phyloP scores from a whole-genome alignment of 2,329 filamentous ascomycete species.

The Aureobasidium sp. region DNA sequence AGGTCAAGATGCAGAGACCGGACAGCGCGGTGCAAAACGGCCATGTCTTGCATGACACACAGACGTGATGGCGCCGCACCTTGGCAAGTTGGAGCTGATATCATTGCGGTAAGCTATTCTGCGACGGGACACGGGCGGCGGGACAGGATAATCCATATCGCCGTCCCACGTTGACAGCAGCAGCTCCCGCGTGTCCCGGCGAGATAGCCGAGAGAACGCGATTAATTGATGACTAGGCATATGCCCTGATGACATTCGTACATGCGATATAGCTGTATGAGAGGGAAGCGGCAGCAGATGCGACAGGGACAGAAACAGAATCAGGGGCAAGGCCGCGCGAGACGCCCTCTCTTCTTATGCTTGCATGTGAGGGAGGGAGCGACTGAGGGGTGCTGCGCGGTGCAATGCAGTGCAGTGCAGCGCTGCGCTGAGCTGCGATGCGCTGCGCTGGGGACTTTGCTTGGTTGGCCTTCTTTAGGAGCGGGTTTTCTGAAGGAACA shows the following conservation, averaged over 20 bases:
- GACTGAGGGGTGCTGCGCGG: neutral
- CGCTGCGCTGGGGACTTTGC: neutral
- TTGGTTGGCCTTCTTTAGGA: neutral
- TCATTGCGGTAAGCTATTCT: constrained; percentile 4
- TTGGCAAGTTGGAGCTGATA: constrained; percentile 12
- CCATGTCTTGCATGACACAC: constrained; percentile 14
- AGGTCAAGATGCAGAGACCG: constrained; percentile 11
- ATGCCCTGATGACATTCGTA: neutral
- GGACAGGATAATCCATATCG: neutral
- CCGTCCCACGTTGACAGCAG: constrained; percentile 15
- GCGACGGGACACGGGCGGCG: neutral
- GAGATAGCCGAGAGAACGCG: neutral
- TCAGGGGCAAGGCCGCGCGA: neutral
- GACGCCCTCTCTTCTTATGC: neutral
- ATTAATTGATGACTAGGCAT: constrained; percentile 5
- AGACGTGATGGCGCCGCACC: constrained; percentile 13
- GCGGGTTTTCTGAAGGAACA: constrained; percentile 1
- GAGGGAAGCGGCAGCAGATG: neutral
- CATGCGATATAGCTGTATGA: constrained; percentile 9
- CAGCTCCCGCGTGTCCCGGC: constrained; percentile 10
- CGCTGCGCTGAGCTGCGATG: neutral
- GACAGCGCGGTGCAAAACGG: constrained; percentile 7
- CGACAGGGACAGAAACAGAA: neutral
- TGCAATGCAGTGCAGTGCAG: neutral
- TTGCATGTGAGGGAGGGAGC: constrained; percentile 13